Percentiles rank a stretch among this genome's conserved stretches.
These are phyloP conservation scores for Puccinellia tenuiflora DNA, from an alignment of 176 grass and related monocot genomes.

Conservation along the genomic window DNA sequence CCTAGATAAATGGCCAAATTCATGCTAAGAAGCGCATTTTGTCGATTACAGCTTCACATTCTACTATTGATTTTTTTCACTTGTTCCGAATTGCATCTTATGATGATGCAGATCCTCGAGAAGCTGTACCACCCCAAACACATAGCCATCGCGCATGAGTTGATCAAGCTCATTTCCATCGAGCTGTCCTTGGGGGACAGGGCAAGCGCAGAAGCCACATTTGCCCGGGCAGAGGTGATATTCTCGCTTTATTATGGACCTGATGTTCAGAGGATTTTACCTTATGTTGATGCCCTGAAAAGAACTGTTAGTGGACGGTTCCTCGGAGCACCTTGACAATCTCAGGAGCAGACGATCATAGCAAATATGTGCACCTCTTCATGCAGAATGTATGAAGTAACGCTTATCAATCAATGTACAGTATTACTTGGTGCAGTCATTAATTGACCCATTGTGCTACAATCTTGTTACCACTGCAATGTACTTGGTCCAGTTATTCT, in stretches of 20 bases:
- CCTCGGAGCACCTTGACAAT: not conserved
- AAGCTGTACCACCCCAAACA: slow-evolving; percentile 74
- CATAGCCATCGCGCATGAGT: slow-evolving; percentile 70
- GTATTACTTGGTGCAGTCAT: not conserved
- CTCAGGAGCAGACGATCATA: not conserved
- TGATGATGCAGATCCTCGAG: slow-evolving; percentile 56
- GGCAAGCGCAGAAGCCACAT: slow-evolving; percentile 16
- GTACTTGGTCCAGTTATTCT: not conserved
- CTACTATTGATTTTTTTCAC: too few species aligned
- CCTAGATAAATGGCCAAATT: not conserved
- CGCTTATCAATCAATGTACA: not conserved
- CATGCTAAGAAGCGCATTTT: not conserved
- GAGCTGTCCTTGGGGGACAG: slow-evolving; percentile 46
- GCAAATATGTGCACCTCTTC: not conserved
- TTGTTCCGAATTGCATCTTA: slow-evolving; percentile 6
- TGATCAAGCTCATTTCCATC: slow-evolving; percentile 73
- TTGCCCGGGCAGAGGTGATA: slow-evolving; percentile 48
- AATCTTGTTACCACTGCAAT: not conserved
- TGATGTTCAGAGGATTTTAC: slow-evolving; percentile 50
- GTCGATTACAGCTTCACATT: not conserved
- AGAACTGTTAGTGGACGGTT: slow-evolving; percentile 10
- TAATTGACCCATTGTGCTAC: not conserved
- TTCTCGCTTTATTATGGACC: slow-evolving; percentile 73
- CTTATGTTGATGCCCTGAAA: slow-evolving; percentile 50
- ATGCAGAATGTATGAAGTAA: not conserved